Conservation (phyloP, 345 rosid species). For the Carallia brachiata region DNA sequence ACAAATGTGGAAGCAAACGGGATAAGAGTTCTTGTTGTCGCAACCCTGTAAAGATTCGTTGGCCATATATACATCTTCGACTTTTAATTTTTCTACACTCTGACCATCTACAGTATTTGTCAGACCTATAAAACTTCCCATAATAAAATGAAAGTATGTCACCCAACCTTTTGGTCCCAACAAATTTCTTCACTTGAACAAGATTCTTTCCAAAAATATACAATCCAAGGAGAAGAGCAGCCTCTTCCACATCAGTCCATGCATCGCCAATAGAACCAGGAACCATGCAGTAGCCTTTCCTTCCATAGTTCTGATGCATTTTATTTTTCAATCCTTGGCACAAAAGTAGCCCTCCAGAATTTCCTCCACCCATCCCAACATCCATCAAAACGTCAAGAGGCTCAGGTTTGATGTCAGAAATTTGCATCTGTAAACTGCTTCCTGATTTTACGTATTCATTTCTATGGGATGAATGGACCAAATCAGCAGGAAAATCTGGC, state of each 20-base stretch:
- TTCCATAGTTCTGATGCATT: constrained; percentile 16
- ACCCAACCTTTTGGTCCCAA: constrained; percentile 55
- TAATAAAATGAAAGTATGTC: constrained; percentile 65
- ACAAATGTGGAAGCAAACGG: constrained; percentile 41
- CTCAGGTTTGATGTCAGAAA: constrained; percentile 14
- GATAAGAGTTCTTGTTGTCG: constrained; percentile 65
- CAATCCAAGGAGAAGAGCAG: constrained; percentile 64
- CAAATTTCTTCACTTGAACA: constrained; percentile 50
- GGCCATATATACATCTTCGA: constrained; percentile 48
- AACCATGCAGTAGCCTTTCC: constrained; percentile 22
- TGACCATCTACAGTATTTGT: constrained; percentile 55
- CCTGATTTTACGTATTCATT: constrained; percentile 15
- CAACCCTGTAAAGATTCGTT: constrained; percentile 64
- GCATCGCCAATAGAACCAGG: constrained; percentile 50
- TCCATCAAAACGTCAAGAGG: constrained; percentile 6
- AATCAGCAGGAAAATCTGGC: constrained; percentile 16
- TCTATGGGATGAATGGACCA: constrained; percentile 12
- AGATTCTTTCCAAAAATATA: constrained; percentile 72
- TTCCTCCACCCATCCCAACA: constrained; percentile 8
- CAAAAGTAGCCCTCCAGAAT: constrained; percentile 14
- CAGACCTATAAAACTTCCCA: constrained; percentile 62
- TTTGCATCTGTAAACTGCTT: constrained; percentile 8
- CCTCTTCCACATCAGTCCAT: constrained; percentile 46
- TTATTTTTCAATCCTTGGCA: constrained; percentile 17
- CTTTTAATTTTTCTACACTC: constrained; percentile 53